Conservation (phyloP, 768 basidiomycete genomes). For the Auricularia sp. region DNA sequence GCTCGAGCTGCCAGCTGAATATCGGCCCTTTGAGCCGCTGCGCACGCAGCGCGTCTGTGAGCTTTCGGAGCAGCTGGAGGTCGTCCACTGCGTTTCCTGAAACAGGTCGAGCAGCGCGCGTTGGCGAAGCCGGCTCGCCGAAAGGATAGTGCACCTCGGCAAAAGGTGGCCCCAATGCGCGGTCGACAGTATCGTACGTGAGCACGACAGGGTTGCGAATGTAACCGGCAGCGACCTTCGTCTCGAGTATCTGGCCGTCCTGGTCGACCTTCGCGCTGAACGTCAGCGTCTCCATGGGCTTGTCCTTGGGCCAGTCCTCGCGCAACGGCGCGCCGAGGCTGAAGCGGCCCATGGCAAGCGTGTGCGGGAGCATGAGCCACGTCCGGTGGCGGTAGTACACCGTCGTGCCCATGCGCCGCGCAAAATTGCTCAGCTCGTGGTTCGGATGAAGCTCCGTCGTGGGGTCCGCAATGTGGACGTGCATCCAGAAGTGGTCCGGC, state of each 20-base stretch:
- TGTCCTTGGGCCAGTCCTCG: slow-evolving; percentile 15
- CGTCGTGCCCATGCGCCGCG: slow-evolving; percentile 40
- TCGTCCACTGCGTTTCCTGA: background rate
- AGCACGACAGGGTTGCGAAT: slow-evolving; percentile 55
- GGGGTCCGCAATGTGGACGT: slow-evolving; percentile 90
- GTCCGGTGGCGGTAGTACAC: slow-evolving; percentile 57
- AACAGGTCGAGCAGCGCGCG: background rate
- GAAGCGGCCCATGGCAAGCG: slow-evolving; percentile 34
- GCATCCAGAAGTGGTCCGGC: slow-evolving; percentile 62
- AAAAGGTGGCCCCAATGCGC: slow-evolving; percentile 24
- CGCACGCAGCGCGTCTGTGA: background rate
- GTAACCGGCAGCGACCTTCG: slow-evolving; percentile 58
- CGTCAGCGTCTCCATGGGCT: slow-evolving; percentile 53
- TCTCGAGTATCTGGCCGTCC: slow-evolving; percentile 57
- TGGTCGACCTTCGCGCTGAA: slow-evolving; percentile 66
- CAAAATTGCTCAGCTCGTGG: slow-evolving; percentile 50
- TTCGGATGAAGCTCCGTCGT: slow-evolving; percentile 65
- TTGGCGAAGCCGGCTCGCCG: background rate
- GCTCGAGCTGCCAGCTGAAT: slow-evolving; percentile 16
- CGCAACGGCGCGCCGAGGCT: slow-evolving; percentile 32
- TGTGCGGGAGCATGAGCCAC: slow-evolving; percentile 62
- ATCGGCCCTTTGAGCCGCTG: slow-evolving; percentile 13
- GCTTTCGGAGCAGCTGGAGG: background rate
- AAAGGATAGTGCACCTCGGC: slow-evolving; percentile 6
- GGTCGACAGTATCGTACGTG: slow-evolving; percentile 62